Evolutionary conservation across 352 stramenopile genomes (phyloP), one percentile per base, ranked within the genome.

Genomic region (Pythium aristosporum): DNA sequence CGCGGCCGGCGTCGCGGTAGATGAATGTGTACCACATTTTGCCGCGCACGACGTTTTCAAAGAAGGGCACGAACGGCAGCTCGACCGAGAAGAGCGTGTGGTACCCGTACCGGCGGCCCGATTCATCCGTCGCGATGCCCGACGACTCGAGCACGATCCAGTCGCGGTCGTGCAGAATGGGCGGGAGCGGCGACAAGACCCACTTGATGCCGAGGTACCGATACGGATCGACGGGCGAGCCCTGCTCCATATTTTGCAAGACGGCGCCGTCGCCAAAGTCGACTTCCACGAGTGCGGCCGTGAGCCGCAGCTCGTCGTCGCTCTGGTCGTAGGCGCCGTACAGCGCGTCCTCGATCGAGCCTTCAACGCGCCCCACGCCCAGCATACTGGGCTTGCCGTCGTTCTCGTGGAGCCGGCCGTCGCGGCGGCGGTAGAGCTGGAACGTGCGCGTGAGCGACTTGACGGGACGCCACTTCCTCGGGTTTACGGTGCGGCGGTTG

Each of bases 121-220:
- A 46, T 1, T 57, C 58, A 57, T 85, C 75, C 36, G n/a, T 58
- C 7, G 68, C 57, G 53, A 85, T 76, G 8, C 80, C 80, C 59
- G 80, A 82, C 10, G 77, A 78, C 28, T 87, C 74, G 0, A 89
- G 34, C 23, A 64, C 28, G 57, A 76, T 76, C 20, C 73, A 67
- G 50, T 85, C 76, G 15, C 75, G 67, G 32, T 73, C 67, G n/a
- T 54, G 44, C 63, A 74, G 62, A 23, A 81, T 37, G 16, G 30
- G 41, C 1, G 50, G 51, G 67, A 48, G 78, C 48, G 58, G 58
- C 28, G 58, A 52, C 5, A 65, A 25, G 11, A 69, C 60, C 79
- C 79, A 87, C 55, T 87, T 87, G 44, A 88, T 66, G 3, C 77
- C 79, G 8, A 88, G 28, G 47, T 75, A 88, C 37, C 83, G 76